Percentiles rank a stretch among this genome's conserved stretches.
These are phyloP conservation scores for Cyclotella sp. DNA, from an alignment of 108 stramenopile genomes.

Conservation along the genomic window DNA sequence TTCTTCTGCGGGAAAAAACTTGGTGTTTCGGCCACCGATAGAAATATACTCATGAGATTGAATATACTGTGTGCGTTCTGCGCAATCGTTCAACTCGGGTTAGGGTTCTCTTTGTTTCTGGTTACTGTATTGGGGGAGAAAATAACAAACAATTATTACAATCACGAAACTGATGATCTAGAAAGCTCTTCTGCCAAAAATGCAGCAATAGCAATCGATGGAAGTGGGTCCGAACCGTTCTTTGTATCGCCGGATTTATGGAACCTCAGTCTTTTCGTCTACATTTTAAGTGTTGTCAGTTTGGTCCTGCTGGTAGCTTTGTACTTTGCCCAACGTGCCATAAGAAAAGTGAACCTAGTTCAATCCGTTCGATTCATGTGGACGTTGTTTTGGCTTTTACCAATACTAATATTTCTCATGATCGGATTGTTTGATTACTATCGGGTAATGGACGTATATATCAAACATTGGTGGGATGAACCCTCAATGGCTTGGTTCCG, in stretches of 20 bases:
- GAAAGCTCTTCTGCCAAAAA: too few relatives aligned
- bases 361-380: slow-evolving; percentile 79
- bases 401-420: slow-evolving; percentile 51
- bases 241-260: slow-evolving; percentile 46
- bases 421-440: slow-evolving; percentile 64
- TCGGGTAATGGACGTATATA: slow-evolving; percentile 71
- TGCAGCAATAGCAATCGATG: not conserved
- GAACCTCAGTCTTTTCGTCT: slow-evolving; percentile 46
- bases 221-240: not conserved
- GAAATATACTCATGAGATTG: slow-evolving; percentile 66
- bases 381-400: slow-evolving; percentile 69
- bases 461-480: slow-evolving; percentile 61
- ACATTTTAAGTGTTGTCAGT: slow-evolving; percentile 55
- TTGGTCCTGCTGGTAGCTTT: slow-evolving; percentile 59
- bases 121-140: slow-evolving; percentile 29
- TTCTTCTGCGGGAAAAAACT: slow-evolving; percentile 49
- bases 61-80: slow-evolving; percentile 69
- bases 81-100: slow-evolving; percentile 55
- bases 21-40: slow-evolving; percentile 61
- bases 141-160: slow-evolving; percentile 10
- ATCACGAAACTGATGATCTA: not conserved
- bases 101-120: slow-evolving; percentile 45
- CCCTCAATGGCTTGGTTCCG: slow-evolving; percentile 23
- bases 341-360: slow-evolving; percentile 75
- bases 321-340: slow-evolving; percentile 59